Evolutionary conservation across 805 yeast genomes (phyloP), one percentile per base, ranked within the genome.

Genomic region (Barnettozyma californica): DNA sequence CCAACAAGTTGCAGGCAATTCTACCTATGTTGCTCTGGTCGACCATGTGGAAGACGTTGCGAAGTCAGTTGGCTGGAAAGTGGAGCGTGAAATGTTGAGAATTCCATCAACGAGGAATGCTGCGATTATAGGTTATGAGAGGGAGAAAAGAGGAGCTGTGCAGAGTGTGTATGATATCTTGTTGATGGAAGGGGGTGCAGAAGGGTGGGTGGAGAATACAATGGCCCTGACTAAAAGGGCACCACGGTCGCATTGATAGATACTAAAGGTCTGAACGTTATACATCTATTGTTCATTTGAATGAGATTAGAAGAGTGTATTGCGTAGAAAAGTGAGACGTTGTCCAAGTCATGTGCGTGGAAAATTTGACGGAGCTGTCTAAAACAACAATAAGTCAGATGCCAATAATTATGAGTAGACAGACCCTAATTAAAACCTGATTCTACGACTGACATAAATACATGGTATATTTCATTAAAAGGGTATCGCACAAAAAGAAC

Each of bases 91-190:
- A 63, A 84, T 86, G 85, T 68, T 92, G 41, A 75, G 98, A 49
- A 92, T 92, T 21, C 98, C 98, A 29, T 87, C 96, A 49, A 92
- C 98, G 0, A 72, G 97, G 64, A 92, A 92, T 61, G 89, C 95
- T 1, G 97, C 97, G 0, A 69, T 92, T 14, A 81, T 92, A 43
- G 96, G 95, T 0, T 73, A 77, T 45, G 66, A 71, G 34, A 75
- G 70, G 41, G 64, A 63, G 3, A 48, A 58, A 10, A 55, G 65
- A 10, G 70, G 51, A 9, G 34, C 50, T 1, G 49, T 66, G 3
- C 63, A 60, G 66, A 56, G 70, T 66, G 50, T 84, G 1, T 75
- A 77, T 54, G 87, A 86, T 44, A 73, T 87, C 1, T 60, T 92
- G 18, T 75, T 78, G 5, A 70, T 78, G 57, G 95, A 88, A 62